phyloP scores from a whole-genome alignment of 2,329 filamentous ascomycete species.

The Aspergillus sp. region DNA sequence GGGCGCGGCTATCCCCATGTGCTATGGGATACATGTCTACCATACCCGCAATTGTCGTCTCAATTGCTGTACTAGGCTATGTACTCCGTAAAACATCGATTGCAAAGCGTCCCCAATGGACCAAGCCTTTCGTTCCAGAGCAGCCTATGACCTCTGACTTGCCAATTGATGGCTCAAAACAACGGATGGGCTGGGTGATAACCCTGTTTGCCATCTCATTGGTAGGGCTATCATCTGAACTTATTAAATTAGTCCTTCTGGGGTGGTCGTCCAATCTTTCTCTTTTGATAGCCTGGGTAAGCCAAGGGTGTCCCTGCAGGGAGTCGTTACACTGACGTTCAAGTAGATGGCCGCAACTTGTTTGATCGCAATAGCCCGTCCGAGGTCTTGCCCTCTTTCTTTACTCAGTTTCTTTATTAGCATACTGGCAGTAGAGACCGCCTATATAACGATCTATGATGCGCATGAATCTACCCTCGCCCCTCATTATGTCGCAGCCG shows the following conservation, averaged over 20 bases:
- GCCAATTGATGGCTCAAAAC: conserved; percentile 33
- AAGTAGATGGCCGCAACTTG: conserved; percentile 37
- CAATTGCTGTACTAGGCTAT: conserved; percentile 31
- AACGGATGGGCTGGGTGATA: conserved; percentile 36
- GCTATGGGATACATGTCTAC: conserved; percentile 36
- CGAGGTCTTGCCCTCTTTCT: conserved; percentile 44
- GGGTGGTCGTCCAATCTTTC: conserved; percentile 20
- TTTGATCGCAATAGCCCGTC: conserved; percentile 42
- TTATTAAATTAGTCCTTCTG: conserved; percentile 29
- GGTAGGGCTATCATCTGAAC: conserved; percentile 38
- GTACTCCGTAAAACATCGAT: conserved; percentile 27
- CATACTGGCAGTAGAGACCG: conserved; percentile 37
- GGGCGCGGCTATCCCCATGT: conserved; percentile 39
- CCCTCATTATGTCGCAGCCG: conserved; percentile 34
- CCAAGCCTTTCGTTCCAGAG: conserved; percentile 54
- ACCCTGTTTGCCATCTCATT: conserved; percentile 42
- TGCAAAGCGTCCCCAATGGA: conserved; percentile 51
- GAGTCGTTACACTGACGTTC: neutral
- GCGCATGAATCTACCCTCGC: conserved; percentile 15
- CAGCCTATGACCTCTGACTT: conserved; percentile 30
- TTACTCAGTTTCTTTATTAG: conserved; percentile 39
- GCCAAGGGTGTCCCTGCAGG: conserved; percentile 20
- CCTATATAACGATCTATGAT: conserved; percentile 32
- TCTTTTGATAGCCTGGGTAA: conserved; percentile 42
- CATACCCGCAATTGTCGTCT: conserved; percentile 29